Base-by-base conservation (phyloP, 2,329 filamentous ascomycete species). In the Colletotrichum musicola region DNA sequence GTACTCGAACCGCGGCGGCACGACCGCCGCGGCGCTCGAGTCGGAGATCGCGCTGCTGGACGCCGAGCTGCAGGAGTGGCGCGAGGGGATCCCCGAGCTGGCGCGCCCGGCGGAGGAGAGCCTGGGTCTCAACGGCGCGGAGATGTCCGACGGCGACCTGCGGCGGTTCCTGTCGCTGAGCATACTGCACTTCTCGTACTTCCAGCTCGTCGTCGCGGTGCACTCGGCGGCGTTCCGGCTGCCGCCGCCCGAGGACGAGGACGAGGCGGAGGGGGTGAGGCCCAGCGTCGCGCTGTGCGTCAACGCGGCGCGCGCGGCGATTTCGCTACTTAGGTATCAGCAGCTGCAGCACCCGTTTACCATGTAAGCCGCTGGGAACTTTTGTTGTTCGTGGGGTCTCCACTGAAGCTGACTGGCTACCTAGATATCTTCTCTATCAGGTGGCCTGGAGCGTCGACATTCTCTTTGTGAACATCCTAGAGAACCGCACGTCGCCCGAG, bases 401-500 rank as follows among this genome's bases (percentile, higher is more conserved):
- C 12, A 4, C 2, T 9, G 22, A 27, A 30, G 49, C 49, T 49
- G 14, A 58, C 25, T 12, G 13, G 13, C 6, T 9, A 16, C 9
- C 25, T 4, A 61, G 58, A 51, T 40, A 61, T 12, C 30, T 61
- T 13, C 58, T 61, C 14, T 61, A 61, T 12, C 58, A 61, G 2
- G 58, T 61, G 13, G 46, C 58, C 20, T 61, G 58, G 58, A 51
- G n/a, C 30, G 47, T 51, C 4, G 58, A 61, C 47, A 51, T 61
- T 20, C 58, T 61, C 4, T 61, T 61, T 35, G 58, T 61, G 9
- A 61, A 61, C 20, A 51, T 61, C 20, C 46, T 61, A 9, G 46
- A 61, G 4, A 25, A 61, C 35, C 40, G 16, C 13, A 42, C 56
- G 9, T 47, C 56, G 9, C 6, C 30, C 5, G 13, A 38, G 12